phyloP scores from a whole-genome alignment of 345 rosid species.

The Sapria himalayana region DNA sequence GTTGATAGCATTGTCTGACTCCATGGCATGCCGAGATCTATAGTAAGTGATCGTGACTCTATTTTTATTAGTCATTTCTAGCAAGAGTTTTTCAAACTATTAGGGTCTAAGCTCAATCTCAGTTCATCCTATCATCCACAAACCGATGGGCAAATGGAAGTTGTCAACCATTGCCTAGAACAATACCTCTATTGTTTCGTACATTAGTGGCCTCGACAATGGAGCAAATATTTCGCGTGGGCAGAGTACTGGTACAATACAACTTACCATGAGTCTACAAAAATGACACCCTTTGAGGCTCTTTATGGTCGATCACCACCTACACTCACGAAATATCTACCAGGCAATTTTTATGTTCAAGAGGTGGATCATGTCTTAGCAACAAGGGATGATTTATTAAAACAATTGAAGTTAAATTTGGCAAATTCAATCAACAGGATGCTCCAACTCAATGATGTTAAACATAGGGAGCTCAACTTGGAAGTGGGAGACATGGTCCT shows the following conservation, averaged over 20 bases:
- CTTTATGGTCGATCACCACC: slow-evolving; percentile 3
- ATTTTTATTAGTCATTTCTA: not conserved
- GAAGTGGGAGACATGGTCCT: not conserved
- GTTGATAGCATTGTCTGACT: not conserved
- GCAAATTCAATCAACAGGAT: not conserved
- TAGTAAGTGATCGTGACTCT: not conserved
- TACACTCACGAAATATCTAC: not conserved
- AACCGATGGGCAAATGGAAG: not conserved
- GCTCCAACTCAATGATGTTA: not conserved
- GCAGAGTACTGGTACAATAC: not conserved
- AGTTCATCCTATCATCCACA: not conserved
- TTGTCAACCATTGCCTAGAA: not conserved
- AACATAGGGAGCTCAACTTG: too few species aligned
- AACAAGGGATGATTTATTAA: not conserved
- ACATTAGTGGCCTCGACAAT: not conserved
- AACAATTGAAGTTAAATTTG: not conserved
- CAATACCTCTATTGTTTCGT: not conserved
- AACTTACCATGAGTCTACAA: not conserved
- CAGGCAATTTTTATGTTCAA: not conserved
- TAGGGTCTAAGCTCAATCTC: not conserved
- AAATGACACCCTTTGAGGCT: not conserved
- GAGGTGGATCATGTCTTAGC: not conserved
- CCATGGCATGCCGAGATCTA: not conserved
- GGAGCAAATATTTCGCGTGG: not conserved
- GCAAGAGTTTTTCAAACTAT: not conserved